Evolutionary conservation across 371 early-diverging fungal species (phyloP).

Genomic region (Mucor sp.): DNA sequence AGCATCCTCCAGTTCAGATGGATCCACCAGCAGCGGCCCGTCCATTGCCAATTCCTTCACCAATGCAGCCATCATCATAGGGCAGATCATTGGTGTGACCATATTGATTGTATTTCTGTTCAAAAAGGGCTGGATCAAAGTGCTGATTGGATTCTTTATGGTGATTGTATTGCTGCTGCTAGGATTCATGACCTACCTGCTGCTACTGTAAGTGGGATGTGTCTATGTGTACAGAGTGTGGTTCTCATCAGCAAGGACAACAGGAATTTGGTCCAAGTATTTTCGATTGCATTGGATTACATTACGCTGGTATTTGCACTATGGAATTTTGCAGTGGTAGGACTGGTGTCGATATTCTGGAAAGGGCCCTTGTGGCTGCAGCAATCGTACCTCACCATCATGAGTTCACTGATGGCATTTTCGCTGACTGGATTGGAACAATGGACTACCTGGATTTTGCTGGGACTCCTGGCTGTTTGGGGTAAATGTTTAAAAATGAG

Average conservation of each 20-base stretch:
- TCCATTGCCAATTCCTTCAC: slow-evolving; percentile 48
- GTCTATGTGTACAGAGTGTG: neutral
- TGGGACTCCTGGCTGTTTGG: slow-evolving; percentile 82
- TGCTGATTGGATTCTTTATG: slow-evolving; percentile 76
- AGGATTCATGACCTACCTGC: slow-evolving; percentile 77
- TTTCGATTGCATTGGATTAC: slow-evolving; percentile 75
- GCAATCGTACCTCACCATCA: slow-evolving; percentile 78
- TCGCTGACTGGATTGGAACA: slow-evolving; percentile 72
- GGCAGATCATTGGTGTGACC: slow-evolving; percentile 79
- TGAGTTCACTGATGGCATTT: slow-evolving; percentile 85
- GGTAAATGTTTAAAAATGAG: slow-evolving; percentile 51
- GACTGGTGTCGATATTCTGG: slow-evolving; percentile 81
- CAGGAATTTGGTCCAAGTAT: slow-evolving; percentile 60
- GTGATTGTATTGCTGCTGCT: slow-evolving; percentile 71
- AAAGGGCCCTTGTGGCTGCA: slow-evolving; percentile 79
- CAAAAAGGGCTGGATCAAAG: slow-evolving; percentile 78
- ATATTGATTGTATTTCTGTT: slow-evolving; percentile 76
- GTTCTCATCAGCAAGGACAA: neutral
- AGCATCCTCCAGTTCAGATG: slow-evolving; percentile 9
- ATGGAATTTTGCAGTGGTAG: slow-evolving; percentile 81
- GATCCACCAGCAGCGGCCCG: neutral
- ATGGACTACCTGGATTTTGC: slow-evolving; percentile 85
- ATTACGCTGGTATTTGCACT: slow-evolving; percentile 73
- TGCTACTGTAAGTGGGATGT: slow-evolving; percentile 47
- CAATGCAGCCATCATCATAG: slow-evolving; percentile 75